These are phyloP conservation scores for Monosporascus sp. DNA, from an alignment of 2,329 filamentous ascomycete species.

Conservation along the genomic window DNA sequence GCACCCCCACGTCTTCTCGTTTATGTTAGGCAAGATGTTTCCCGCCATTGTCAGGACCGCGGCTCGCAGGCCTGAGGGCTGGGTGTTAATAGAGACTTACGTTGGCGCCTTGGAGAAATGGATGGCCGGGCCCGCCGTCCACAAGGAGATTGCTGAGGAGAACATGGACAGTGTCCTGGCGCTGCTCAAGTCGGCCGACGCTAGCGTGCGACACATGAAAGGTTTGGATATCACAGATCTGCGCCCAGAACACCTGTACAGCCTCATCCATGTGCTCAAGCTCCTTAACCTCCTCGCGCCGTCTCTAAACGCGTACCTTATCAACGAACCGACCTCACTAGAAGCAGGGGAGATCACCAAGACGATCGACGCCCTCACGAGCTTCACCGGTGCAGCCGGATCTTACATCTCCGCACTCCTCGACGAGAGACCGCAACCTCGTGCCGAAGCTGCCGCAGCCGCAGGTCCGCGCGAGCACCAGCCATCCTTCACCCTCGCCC, in stretches of 20 bases:
- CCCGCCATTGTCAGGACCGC: conserved; percentile 44
- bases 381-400: conserved; percentile 18
- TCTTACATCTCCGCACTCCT: conserved; percentile 14
- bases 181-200: conserved; percentile 26
- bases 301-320: conserved; percentile 20
- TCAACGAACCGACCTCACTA: conserved; percentile 16
- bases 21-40: conserved; percentile 47
- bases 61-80: conserved; percentile 30
- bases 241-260: conserved; percentile 16
- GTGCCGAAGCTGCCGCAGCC: too few species aligned
- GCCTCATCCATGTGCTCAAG: conserved; percentile 15
- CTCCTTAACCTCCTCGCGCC: conserved; percentile 24
- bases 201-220: conserved; percentile 21
- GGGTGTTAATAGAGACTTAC: conserved; percentile 47
- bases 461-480: neutral
- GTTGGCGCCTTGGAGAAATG: conserved; percentile 34
- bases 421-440: neutral
- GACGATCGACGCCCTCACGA: conserved; percentile 14
- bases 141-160: conserved; percentile 31
- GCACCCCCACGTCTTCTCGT: conserved; percentile 37
- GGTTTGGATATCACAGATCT: conserved; percentile 11
- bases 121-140: conserved; percentile 28
- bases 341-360: conserved; percentile 8
- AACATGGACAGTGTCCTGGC: conserved; percentile 27
- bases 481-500: conserved; percentile 7